Conservation (phyloP, 176 grass and related monocot species). For the Triticum turgidum region DNA sequence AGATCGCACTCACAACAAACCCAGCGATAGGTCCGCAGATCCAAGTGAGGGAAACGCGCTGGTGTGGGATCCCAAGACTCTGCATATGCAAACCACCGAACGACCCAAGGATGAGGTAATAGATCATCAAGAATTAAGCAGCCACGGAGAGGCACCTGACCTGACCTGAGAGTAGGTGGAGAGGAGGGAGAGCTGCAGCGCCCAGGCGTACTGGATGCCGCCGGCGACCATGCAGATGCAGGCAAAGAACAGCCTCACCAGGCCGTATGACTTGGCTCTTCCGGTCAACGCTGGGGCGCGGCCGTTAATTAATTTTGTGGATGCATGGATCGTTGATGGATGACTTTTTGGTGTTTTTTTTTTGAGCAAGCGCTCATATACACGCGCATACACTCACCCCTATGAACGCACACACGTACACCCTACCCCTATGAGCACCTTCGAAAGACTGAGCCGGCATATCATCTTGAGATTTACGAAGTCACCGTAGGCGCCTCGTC, state of each 20-base stretch:
- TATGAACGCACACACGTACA: too few relatives aligned
- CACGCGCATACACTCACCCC: too few relatives aligned
- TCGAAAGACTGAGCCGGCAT: too few relatives aligned
- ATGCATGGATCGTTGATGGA: too few relatives aligned
- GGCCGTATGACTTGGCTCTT: too few relatives aligned
- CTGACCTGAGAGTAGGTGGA: slow-evolving; percentile 52
- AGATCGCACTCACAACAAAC: slow-evolving; percentile 34
- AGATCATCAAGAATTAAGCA: background rate
- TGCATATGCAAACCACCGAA: background rate
- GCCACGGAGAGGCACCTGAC: background rate
- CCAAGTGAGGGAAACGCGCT: slow-evolving; percentile 67
- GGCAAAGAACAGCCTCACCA: slow-evolving; percentile 46
- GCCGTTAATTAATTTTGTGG: too few relatives aligned
- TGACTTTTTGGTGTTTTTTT: too few relatives aligned
- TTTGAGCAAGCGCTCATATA: too few relatives aligned
- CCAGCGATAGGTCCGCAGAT: slow-evolving; percentile 64
- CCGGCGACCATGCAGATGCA: slow-evolving; percentile 59
- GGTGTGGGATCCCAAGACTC: slow-evolving; percentile 62
- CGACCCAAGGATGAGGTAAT: background rate
- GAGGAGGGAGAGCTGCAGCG: slow-evolving; percentile 73
- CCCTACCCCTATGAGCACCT: too few relatives aligned
- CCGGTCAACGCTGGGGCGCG: too few relatives aligned
- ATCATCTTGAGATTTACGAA: too few relatives aligned
- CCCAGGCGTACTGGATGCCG: slow-evolving; percentile 93
- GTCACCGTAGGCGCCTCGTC: too few relatives aligned